These are phyloP conservation scores for Theileria annulata DNA, from an alignment of 169 alveolate genomes.

Conservation along the genomic window DNA sequence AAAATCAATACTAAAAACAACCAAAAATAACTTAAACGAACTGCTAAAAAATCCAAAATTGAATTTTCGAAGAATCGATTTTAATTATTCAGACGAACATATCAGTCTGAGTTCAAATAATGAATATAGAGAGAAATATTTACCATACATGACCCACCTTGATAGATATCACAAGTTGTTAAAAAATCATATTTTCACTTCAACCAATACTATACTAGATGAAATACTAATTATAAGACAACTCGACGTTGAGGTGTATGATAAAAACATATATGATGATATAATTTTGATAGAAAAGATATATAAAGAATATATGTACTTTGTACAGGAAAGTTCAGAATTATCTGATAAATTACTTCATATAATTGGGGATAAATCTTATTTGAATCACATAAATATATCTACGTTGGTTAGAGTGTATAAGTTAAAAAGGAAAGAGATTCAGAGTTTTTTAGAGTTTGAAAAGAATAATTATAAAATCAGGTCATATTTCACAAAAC, in stretches of 20 bases:
- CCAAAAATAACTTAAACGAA: not conserved
- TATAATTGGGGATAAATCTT: not conserved
- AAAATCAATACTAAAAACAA: not conserved
- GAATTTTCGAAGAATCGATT: not conserved
- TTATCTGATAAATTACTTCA: not conserved
- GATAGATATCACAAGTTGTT: not conserved
- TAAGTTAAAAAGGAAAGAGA: not conserved
- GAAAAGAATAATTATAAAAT: not conserved
- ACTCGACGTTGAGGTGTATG: not conserved
- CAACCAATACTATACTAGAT: not conserved
- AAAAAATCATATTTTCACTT: not conserved
- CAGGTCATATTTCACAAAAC: not conserved
- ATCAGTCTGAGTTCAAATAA: not conserved
- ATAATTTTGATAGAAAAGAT: not conserved
- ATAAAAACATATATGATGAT: not conserved
- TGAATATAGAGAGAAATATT: not conserved
- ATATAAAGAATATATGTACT: not conserved
- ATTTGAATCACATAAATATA: too few species aligned
- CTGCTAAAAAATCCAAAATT: not conserved
- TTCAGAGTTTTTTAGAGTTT: not conserved
- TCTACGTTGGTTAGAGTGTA: not conserved
- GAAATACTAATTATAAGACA: not conserved
- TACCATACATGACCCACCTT: not conserved
- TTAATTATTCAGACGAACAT: not conserved
- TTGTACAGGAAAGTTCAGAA: not conserved